Conservation (phyloP, 116 monocot genomes). For the Posidonia oceanica region DNA sequence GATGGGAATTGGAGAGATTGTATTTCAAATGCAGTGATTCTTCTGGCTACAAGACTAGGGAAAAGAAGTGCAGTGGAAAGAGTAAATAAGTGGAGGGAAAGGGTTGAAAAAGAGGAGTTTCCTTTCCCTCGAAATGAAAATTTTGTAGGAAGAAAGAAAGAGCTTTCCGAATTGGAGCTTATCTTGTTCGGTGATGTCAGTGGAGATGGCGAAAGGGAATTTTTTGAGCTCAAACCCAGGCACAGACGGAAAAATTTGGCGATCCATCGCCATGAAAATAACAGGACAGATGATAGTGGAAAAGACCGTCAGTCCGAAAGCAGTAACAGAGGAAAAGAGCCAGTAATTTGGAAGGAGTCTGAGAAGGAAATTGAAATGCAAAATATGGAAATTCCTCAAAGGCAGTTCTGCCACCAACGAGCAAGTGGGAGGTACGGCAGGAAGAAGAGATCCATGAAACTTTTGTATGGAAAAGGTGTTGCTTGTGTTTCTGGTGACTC, state of each 20-base stretch:
- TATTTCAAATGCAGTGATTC: constrained; percentile 45
- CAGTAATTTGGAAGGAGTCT: constrained; percentile 75
- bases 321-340: constrained; percentile 65
- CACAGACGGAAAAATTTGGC: constrained; percentile 31
- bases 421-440: constrained; percentile 23
- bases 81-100: constrained; percentile 72
- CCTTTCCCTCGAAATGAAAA: constrained; percentile 62
- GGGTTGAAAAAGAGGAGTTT: constrained; percentile 73
- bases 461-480: constrained; percentile 67
- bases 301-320: constrained; percentile 31
- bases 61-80: constrained; percentile 71
- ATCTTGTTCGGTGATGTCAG: constrained; percentile 83
- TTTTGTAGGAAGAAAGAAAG: constrained; percentile 78
- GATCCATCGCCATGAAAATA: constrained; percentile 12
- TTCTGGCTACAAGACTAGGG: constrained; percentile 64
- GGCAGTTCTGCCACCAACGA: constrained; percentile 15
- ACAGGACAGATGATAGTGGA: constrained; percentile 15
- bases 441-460: constrained; percentile 43
- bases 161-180: constrained; percentile 79
- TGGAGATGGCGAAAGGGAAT: constrained; percentile 77
- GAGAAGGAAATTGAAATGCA: constrained; percentile 87
- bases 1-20: constrained; percentile 92
- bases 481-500: constrained; percentile 84
- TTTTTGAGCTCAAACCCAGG: constrained; percentile 68
- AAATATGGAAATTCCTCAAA: constrained; percentile 30